phyloP scores from a whole-genome alignment of 805 yeast genomes.

The Candida methanosorbosa region DNA sequence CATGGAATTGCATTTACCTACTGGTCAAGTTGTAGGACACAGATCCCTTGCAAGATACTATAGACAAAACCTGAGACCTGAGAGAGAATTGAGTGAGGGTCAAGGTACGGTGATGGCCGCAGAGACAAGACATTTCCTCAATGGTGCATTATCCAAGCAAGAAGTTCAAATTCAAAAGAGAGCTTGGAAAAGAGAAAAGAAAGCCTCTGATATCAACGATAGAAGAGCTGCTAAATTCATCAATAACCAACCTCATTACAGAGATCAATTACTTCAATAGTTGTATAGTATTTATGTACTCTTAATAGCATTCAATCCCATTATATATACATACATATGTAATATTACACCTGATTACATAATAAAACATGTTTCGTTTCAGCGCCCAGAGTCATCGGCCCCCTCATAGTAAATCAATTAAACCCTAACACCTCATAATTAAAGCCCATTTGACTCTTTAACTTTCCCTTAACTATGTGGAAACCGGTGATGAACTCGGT shows the following conservation, averaged over 20 bases:
- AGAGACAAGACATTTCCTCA: constrained; percentile 55
- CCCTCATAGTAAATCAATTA: no score
- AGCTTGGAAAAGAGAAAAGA: constrained; percentile 50
- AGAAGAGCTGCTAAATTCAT: constrained; percentile 54
- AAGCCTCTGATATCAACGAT: constrained; percentile 41
- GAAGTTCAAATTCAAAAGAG: constrained; percentile 39
- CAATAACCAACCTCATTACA: constrained; percentile 78
- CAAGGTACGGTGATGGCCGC: constrained; percentile 69
- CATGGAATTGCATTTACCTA: constrained; percentile 61
- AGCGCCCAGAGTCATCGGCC: no score
- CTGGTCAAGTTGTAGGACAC: constrained; percentile 77
- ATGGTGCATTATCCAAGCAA: constrained; percentile 26
- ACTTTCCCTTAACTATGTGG: no score
- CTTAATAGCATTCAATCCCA: no score
- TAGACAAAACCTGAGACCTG: constrained; percentile 53
- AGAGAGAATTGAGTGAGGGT: constrained; percentile 48
- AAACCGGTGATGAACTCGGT: no score
- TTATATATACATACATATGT: neutral
- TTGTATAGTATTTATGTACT: no score
- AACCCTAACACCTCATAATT: no score
- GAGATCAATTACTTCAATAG: constrained; percentile 58
- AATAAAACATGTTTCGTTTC: no score
- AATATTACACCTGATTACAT: no score
- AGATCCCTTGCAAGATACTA: constrained; percentile 64
- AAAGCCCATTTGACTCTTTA: no score